Evolutionary conservation across 2,329 filamentous ascomycete species (phyloP).

Genomic region (Venturia nashicola): DNA sequence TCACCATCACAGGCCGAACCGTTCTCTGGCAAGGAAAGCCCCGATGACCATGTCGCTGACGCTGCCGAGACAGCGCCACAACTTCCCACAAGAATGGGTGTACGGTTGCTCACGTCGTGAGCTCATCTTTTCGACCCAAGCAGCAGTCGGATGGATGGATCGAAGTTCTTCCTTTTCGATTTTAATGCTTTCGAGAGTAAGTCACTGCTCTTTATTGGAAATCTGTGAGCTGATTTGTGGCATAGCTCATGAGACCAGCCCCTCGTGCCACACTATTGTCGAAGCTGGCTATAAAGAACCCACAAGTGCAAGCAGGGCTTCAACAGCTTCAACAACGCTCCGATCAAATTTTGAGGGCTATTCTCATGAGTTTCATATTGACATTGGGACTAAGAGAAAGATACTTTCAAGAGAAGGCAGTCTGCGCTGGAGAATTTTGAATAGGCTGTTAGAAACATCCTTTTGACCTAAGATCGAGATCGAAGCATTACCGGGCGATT

Average conservation of each 20-base stretch:
- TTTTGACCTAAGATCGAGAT: not conserved
- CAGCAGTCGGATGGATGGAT: not conserved
- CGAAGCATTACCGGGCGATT: not conserved
- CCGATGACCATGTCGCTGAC: not conserved
- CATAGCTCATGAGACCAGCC: not conserved
- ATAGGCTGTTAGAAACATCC: no score
- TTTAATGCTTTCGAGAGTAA: not conserved
- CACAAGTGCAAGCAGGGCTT: not conserved
- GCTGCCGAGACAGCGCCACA: not conserved
- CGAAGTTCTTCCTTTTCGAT: not conserved
- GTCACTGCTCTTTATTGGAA: not conserved
- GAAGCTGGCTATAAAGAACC: not conserved
- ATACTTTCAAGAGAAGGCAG: no score
- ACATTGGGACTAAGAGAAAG: no score
- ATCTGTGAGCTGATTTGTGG: not conserved
- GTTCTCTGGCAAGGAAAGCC: not conserved
- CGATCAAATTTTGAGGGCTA: not conserved
- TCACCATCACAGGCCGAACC: not conserved
- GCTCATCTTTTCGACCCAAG: not conserved
- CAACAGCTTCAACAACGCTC: not conserved
- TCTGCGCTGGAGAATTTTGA: no score
- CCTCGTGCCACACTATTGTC: not conserved
- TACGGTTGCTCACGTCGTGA: not conserved
- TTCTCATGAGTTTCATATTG: not conserved
- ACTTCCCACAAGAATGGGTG: not conserved